These are phyloP conservation scores for Cytospora piceicola DNA, from an alignment of 2,329 filamentous ascomycete genomes.

Conservation along the genomic window DNA sequence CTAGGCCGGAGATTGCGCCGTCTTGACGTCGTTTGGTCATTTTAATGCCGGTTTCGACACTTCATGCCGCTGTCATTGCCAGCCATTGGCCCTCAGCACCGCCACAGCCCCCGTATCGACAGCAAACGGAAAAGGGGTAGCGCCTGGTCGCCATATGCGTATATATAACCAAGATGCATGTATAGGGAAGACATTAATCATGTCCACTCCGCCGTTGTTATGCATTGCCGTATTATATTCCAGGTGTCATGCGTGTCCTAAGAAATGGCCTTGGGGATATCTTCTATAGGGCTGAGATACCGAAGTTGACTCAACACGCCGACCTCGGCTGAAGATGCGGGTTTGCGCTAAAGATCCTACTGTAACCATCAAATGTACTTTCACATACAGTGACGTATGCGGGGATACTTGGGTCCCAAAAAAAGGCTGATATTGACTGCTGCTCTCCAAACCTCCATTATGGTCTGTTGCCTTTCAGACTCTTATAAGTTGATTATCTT, in stretches of 20 bases:
- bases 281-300: background rate
- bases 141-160: background rate
- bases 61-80: slow-evolving; percentile 5
- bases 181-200: background rate
- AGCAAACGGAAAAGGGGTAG: background rate
- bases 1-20: slow-evolving; percentile 7
- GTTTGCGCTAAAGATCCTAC: slow-evolving; percentile 13
- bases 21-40: slow-evolving; percentile 15
- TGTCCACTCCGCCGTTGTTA: background rate
- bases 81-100: slow-evolving; percentile 6
- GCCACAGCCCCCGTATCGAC: slow-evolving; percentile 6
- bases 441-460: background rate
- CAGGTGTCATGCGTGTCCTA: background rate
- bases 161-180: background rate
- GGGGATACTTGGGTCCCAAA: slow-evolving; percentile 16
- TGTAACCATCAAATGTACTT: slow-evolving; percentile 12
- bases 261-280: background rate
- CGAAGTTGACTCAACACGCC: slow-evolving; percentile 19
- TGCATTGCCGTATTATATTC: background rate
- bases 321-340: slow-evolving; percentile 26
- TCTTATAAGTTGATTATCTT: background rate
- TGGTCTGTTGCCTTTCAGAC: background rate
- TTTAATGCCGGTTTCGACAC: slow-evolving; percentile 10
- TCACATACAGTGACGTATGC: slow-evolving; percentile 10
- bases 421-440: background rate